Evolutionary conservation across 345 rosid genomes (phyloP), one percentile per base, ranked within the genome.

Genomic region (Cardamine chenopodiifolia): DNA sequence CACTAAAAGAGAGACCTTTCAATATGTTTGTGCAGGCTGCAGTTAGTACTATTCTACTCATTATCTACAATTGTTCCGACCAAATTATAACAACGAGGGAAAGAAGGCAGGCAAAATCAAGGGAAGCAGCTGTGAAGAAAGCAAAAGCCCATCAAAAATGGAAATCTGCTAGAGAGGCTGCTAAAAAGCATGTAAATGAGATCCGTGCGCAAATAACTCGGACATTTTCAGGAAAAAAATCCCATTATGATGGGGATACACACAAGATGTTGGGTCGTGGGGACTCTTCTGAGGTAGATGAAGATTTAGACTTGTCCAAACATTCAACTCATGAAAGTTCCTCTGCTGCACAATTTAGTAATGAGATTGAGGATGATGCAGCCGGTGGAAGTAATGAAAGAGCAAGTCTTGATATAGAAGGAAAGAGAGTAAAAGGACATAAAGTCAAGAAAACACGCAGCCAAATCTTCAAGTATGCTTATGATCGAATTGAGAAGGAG

Each of bases 51-150:
- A 72, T 92, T 58, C 84, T 95, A 9, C 88, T 95, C 56, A 86
- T 92, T 79, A 82, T 95, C 66, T 90, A 95, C 86, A 89, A 92
- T 53, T 95, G 92, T 74, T 92, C 93, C 12, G 99, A 88, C 68
- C 99, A 92, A 84, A 86, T 95, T 68, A 81, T 92, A 29, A 75
- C 86, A 31, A 86, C 85, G 26, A 85, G 96, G 75, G 93, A 91
- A 59, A 88, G 89, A 64, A 85, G 96, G 72, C 76, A 81, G 37
- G 89, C 98, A 7, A 89, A 92, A 66, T 85, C 97, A 65, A 87
- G 98, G 72, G 97, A 90, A 75, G 86, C 97, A 68, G 97, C 98
- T 1, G 98, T 90, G 55, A 87, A 85, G 83, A 86, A 85, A 58
- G 92, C 89, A 32, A 86, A 76, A 80, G 96, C 97, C 32, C 87